These are phyloP conservation scores for Phyllosticta capitalensis DNA, from an alignment of 2,329 filamentous ascomycete genomes.

Conservation along the genomic window DNA sequence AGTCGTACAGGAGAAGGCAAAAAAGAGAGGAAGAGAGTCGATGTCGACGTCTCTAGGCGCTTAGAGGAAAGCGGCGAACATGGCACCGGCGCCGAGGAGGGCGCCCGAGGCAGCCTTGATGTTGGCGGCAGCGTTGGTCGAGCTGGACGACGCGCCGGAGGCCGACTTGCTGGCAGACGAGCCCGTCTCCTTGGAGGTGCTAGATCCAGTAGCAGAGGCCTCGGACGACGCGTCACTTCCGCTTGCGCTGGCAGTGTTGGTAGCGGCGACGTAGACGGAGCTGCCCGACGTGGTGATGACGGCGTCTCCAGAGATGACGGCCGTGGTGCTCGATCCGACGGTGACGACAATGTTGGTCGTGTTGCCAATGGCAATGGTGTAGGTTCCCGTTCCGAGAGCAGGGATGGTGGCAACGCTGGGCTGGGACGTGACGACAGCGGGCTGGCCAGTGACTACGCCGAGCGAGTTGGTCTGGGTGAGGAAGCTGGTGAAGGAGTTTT, in stretches of 20 bases:
- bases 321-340: conserved; percentile 23
- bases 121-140: conserved; percentile 9
- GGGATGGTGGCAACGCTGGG: conserved; percentile 24
- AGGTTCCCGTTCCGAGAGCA: conserved; percentile 25
- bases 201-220: neutral
- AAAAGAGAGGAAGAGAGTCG: neutral
- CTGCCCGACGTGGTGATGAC: conserved; percentile 7
- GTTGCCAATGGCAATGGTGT: conserved; percentile 23
- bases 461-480: conserved; percentile 25
- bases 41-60: neutral
- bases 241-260: neutral
- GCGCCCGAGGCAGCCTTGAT: conserved; percentile 11
- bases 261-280: neutral
- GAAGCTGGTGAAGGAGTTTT: conserved; percentile 15
- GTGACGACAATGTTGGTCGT: conserved; percentile 22
- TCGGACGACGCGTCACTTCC: neutral
- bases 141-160: conserved; percentile 12
- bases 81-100: conserved; percentile 11
- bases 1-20: neutral
- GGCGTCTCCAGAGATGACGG: conserved; percentile 18
- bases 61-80: conserved; percentile 11
- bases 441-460: conserved; percentile 26
- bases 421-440: conserved; percentile 16
- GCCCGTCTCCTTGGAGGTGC: conserved; percentile 11
- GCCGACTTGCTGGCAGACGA: conserved; percentile 9